These are phyloP conservation scores for Solanum paucissectum DNA, from an alignment of 257 asterid species.

Conservation along the genomic window DNA sequence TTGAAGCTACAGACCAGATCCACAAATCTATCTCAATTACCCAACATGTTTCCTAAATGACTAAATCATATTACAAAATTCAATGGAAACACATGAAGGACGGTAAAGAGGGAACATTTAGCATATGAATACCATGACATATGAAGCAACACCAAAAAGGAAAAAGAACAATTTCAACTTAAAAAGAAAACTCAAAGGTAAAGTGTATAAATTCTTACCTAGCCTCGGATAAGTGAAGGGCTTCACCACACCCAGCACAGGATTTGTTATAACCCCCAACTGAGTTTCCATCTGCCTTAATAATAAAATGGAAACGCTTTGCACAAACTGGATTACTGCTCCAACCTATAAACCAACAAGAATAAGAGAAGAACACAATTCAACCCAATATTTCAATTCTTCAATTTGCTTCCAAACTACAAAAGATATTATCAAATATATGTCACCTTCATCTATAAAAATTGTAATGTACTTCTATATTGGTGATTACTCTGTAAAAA, in stretches of 20 bases:
- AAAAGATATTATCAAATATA: background rate
- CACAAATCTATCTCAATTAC: background rate
- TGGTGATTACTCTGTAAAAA: background rate
- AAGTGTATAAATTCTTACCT: slow-evolving; percentile 33
- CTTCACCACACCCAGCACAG: slow-evolving; percentile 75
- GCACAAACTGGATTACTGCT: slow-evolving; percentile 88
- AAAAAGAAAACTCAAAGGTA: background rate
- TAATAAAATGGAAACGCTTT: slow-evolving; percentile 82
- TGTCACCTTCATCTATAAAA: background rate
- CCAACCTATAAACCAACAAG: slow-evolving; percentile 51
- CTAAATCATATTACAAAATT: background rate
- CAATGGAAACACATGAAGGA: background rate
- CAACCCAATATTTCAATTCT: background rate
- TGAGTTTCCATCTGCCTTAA: slow-evolving; percentile 84
- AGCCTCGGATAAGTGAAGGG: slow-evolving; percentile 55
- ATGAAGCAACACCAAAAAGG: background rate
- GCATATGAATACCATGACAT: background rate
- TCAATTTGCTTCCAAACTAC: background rate
- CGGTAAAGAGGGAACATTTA: background rate
- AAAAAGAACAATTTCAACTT: background rate
- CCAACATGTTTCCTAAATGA: background rate
- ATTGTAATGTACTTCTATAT: background rate
- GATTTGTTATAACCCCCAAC: slow-evolving; percentile 61
- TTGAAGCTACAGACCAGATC: background rate
- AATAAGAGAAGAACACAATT: background rate